Conservation (phyloP, 164 flowering plant species). For the Stephania cephalantha region DNA sequence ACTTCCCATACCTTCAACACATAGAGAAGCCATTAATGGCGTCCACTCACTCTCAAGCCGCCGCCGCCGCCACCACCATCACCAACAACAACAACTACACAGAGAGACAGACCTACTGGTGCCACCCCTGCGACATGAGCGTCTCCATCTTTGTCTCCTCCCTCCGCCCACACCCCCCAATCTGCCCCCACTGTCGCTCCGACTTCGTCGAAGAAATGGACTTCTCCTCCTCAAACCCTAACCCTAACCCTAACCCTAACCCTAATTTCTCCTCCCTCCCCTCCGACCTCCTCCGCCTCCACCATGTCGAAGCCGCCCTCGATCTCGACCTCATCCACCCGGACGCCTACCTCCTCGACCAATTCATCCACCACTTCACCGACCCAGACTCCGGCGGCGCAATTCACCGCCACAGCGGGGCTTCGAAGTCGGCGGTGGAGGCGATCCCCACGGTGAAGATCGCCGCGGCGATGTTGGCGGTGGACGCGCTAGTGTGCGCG, state of each 20-base stretch:
- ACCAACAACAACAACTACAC: slow-evolving; percentile 5
- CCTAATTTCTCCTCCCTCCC: slow-evolving; percentile 8
- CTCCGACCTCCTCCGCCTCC: slow-evolving; percentile 10
- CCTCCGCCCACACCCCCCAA: slow-evolving; percentile 25
- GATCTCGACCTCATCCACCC: slow-evolving; percentile 1
- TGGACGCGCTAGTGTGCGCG: slow-evolving; percentile 35
- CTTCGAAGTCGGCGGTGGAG: slow-evolving; percentile 32
- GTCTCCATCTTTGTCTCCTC: slow-evolving; percentile 29
- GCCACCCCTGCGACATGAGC: slow-evolving; percentile 69
- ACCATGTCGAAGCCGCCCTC: background rate
- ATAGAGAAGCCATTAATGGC: slow-evolving; percentile 13
- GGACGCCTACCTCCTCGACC: slow-evolving; percentile 36
- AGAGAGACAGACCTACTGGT: slow-evolving; percentile 42
- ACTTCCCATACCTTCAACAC: background rate
- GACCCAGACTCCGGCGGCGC: slow-evolving; percentile 17
- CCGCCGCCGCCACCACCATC: slow-evolving; percentile 1
- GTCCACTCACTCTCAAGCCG: slow-evolving; percentile 4
- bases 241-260: slow-evolving; percentile 14
- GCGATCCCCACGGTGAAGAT: slow-evolving; percentile 44
- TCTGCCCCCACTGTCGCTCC: slow-evolving; percentile 48
- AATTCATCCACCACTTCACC: slow-evolving; percentile 38
- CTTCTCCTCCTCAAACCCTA: slow-evolving; percentile 13
- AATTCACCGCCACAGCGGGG: background rate
- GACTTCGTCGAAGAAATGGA: slow-evolving; percentile 57
- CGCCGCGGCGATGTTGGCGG: slow-evolving; percentile 19